phyloP scores from a whole-genome alignment of 768 basidiomycete species.

The Stropharia rugosoannulata region DNA sequence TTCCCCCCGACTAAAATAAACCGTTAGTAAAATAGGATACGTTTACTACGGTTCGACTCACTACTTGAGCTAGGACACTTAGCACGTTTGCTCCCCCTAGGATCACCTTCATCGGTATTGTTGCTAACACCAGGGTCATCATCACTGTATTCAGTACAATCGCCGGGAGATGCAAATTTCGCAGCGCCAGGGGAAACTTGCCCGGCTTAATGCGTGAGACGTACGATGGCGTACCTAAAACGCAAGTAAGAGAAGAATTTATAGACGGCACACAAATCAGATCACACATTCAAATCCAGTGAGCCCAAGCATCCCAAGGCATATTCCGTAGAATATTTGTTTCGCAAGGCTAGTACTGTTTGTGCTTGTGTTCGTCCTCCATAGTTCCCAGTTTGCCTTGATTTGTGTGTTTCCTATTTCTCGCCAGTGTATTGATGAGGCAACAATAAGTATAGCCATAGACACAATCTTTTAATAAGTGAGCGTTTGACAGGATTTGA shows the following conservation, averaged over 20 bases:
- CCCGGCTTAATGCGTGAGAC: slow-evolving; percentile 57
- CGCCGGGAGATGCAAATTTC: slow-evolving; percentile 63
- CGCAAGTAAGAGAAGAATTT: not conserved
- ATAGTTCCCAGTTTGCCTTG: slow-evolving; percentile 50
- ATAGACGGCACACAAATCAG: not conserved
- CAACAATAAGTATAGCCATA: slow-evolving; percentile 54
- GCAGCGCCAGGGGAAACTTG: slow-evolving; percentile 55
- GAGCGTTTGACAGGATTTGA: not conserved
- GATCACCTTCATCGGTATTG: slow-evolving; percentile 52
- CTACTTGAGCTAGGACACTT: slow-evolving; percentile 58
- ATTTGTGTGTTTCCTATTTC: slow-evolving; percentile 47
- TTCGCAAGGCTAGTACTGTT: slow-evolving; percentile 29
- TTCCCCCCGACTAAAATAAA: slow-evolving; percentile 47
- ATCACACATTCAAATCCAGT: slow-evolving; percentile 68
- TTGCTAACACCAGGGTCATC: slow-evolving; percentile 59
- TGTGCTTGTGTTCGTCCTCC: slow-evolving; percentile 29
- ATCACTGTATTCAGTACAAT: slow-evolving; percentile 55
- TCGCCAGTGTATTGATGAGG: slow-evolving; percentile 51
- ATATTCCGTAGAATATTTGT: slow-evolving; percentile 65
- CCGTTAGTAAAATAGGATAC: not conserved
- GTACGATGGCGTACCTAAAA: slow-evolving; percentile 60
- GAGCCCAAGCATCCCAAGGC: slow-evolving; percentile 69
- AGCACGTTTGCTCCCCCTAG: slow-evolving; percentile 58
- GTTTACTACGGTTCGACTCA: slow-evolving; percentile 19
- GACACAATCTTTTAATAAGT: slow-evolving; percentile 42